Conservation (phyloP, 331 rosid genomes). For the Stylosanthes scabra region DNA sequence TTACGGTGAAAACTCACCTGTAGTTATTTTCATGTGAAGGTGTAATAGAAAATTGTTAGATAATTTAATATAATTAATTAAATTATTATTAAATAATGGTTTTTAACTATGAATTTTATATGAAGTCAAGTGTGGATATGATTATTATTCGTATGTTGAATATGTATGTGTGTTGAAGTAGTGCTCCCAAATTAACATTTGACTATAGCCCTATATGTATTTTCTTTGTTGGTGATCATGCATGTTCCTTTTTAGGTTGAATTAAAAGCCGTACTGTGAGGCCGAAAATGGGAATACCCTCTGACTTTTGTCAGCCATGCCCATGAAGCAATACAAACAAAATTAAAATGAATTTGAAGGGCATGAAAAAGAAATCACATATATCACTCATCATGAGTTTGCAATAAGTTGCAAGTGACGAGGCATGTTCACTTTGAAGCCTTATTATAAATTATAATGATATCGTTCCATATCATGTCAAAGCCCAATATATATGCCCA, state of each 20-base stretch:
- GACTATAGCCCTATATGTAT: slow-evolving; percentile 15
- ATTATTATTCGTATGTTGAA: too few species aligned
- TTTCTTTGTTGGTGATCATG: not conserved
- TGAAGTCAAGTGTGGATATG: too few species aligned
- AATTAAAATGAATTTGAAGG: not conserved
- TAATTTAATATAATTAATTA: too few species aligned
- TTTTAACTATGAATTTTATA: too few species aligned
- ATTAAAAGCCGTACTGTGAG: slow-evolving; percentile 7
- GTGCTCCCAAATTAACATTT: slow-evolving; percentile 9
- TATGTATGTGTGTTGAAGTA: too few species aligned
- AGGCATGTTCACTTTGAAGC: slow-evolving; percentile 28
- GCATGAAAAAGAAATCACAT: slow-evolving; percentile 25
- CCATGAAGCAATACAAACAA: slow-evolving; percentile 13
- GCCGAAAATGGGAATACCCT: slow-evolving; percentile 25
- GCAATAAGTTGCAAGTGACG: slow-evolving; percentile 32
- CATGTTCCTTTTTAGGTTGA: slow-evolving; percentile 3
- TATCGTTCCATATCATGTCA: slow-evolving; percentile 34
- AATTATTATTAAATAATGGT: too few species aligned
- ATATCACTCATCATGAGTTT: not conserved
- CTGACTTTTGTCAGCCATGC: too few species aligned
- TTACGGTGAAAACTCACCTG: too few species aligned
- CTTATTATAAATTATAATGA: slow-evolving; percentile 38
- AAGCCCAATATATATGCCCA: slow-evolving; percentile 21
- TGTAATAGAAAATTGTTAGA: too few species aligned
- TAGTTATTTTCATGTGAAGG: too few species aligned